These are phyloP conservation scores for Persicaria maculosa DNA, from an alignment of 148 eudicot species.

Conservation along the genomic window DNA sequence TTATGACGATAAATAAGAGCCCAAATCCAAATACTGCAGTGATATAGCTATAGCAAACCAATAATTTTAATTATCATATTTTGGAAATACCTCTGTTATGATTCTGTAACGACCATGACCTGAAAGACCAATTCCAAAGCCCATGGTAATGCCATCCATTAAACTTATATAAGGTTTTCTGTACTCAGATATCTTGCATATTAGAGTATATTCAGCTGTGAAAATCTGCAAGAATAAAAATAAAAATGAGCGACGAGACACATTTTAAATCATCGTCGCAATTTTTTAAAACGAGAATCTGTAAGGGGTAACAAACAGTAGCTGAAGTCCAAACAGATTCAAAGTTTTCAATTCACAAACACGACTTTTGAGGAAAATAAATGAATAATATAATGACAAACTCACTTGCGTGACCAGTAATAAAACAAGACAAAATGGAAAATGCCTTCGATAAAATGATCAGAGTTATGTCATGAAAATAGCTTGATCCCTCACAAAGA, in stretches of 20 bases:
- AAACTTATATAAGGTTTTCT: conserved; percentile 86
- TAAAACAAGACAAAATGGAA: too few relatives aligned
- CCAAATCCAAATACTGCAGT: neutral
- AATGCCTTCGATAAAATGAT: too few relatives aligned
- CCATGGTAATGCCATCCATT: conserved; percentile 99
- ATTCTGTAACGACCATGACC: conserved; percentile 91
- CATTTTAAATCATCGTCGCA: neutral
- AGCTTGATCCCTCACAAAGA: too few relatives aligned
- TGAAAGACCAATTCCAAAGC: conserved; percentile 94
- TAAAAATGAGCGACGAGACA: neutral
- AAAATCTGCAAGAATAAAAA: conserved; percentile 42
- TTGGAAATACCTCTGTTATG: conserved; percentile 69
- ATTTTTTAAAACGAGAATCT: neutral
- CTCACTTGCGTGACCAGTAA: too few relatives aligned
- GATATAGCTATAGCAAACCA: neutral
- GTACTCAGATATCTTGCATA: conserved; percentile 81
- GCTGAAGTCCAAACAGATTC: too few relatives aligned
- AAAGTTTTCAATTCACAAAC: too few relatives aligned
- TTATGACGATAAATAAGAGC: conserved; percentile 10
- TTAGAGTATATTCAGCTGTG: conserved; percentile 79
- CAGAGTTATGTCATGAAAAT: too few relatives aligned
- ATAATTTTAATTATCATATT: neutral
- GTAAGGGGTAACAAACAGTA: neutral
- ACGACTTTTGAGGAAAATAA: too few relatives aligned
- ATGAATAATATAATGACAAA: too few relatives aligned